Conservation (phyloP, 495 filamentous ascomycete genomes). For the Aspergillus biplanus region DNA sequence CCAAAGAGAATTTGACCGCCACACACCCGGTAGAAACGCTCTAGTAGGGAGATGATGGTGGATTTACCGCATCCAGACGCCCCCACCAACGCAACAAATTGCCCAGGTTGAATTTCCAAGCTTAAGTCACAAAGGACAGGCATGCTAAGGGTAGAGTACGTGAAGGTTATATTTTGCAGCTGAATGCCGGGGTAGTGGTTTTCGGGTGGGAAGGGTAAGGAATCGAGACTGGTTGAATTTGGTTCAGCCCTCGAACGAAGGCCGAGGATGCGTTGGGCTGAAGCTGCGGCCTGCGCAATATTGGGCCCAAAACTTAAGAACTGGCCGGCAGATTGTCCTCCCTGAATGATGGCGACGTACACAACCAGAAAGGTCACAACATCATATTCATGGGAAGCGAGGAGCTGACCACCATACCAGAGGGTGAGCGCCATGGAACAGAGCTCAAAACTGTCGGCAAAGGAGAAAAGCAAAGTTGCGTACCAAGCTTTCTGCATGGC, state of each 20-base stretch:
- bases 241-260: background rate
- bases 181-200: constrained; percentile 20
- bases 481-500: constrained; percentile 56
- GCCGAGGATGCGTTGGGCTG: constrained; percentile 58
- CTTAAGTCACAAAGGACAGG: constrained; percentile 50
- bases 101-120: constrained; percentile 59
- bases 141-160: constrained; percentile 57
- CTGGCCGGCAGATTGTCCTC: constrained; percentile 55
- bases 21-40: constrained; percentile 62
- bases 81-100: constrained; percentile 71
- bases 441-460: constrained; percentile 48
- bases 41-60: constrained; percentile 65
- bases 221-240: background rate
- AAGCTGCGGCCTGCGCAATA: constrained; percentile 58
- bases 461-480: constrained; percentile 41
- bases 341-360: constrained; percentile 62
- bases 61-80: constrained; percentile 74
- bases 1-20: constrained; percentile 58
- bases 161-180: constrained; percentile 59
- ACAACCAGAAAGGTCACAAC: constrained; percentile 58
- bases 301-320: constrained; percentile 53
- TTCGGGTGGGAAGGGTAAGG: background rate
- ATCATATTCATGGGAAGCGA: constrained; percentile 54
- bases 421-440: constrained; percentile 60
- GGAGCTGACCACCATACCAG: constrained; percentile 59